These are phyloP conservation scores for Lodderomyces theae DNA, from an alignment of 1,139 yeast species.

Conservation along the genomic window DNA sequence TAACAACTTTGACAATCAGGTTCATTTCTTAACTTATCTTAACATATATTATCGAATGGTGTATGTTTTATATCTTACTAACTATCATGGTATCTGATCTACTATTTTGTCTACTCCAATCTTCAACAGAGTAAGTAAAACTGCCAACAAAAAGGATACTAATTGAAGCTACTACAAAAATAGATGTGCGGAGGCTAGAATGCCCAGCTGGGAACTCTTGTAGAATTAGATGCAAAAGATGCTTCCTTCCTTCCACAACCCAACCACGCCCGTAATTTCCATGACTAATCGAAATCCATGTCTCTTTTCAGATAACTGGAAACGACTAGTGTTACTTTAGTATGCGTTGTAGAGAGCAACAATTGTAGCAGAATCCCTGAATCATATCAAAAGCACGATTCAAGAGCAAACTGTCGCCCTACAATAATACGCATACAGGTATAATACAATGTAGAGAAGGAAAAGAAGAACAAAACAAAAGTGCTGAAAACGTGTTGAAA, in stretches of 20 bases:
- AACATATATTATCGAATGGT: too few species aligned
- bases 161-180: too few species aligned
- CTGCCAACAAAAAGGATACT: too few species aligned
- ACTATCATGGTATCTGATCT: too few species aligned
- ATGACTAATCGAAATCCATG: constrained; percentile 31
- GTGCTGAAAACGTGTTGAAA: constrained; percentile 3
- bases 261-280: constrained; percentile 44
- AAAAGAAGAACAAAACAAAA: constrained; percentile 6
- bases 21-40: too few species aligned
- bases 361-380: constrained; percentile 29
- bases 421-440: constrained; percentile 54
- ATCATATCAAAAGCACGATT: not conserved
- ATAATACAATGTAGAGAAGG: constrained; percentile 34
- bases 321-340: constrained; percentile 41
- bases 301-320: not conserved
- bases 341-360: constrained; percentile 54
- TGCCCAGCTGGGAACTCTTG: constrained; percentile 34
- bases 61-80: too few species aligned
- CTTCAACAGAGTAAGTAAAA: too few species aligned
- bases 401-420: constrained; percentile 37
- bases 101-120: too few species aligned
- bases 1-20: too few species aligned
- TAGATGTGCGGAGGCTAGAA: constrained; percentile 48
- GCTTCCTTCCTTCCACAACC: constrained; percentile 8
- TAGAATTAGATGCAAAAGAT: not conserved